A percentile compares a stretch with the other conserved stretches of the same genome.
Conservation (phyloP, 768 basidiomycete species). For the Macrolepiota dolichaula region DNA sequence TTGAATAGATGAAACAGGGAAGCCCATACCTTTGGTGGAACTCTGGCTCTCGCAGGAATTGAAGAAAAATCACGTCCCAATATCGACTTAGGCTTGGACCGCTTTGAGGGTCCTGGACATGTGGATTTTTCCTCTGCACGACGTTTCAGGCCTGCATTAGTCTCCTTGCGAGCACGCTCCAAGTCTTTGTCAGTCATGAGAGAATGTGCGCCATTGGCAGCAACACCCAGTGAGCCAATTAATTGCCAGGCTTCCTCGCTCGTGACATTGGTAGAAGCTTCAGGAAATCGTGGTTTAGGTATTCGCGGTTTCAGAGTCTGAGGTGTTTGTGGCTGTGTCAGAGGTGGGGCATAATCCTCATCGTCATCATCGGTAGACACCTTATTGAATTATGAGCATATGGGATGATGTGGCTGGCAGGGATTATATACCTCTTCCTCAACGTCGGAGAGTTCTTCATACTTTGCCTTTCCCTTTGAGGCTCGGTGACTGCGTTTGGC, state of each 20-base stretch:
- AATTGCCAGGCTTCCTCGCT: not conserved
- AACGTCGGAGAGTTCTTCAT: not conserved
- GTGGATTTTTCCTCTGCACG: not conserved
- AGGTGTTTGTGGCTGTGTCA: no score
- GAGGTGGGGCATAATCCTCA: no score
- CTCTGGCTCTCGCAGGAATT: not conserved
- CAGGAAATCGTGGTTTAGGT: no score
- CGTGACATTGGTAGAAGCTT: no score
- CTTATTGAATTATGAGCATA: not conserved
- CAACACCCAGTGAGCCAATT: not conserved
- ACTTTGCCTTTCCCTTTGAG: not conserved
- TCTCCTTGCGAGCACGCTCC: not conserved
- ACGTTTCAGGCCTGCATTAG: not conserved
- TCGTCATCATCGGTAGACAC: no score
- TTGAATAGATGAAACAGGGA: no score
- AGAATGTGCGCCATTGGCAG: not conserved
- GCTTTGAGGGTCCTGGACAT: not conserved
- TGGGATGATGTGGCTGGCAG: no score
- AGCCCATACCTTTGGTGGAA: not conserved
- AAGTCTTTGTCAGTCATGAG: not conserved
- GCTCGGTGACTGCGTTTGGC: not conserved
- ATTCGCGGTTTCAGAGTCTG: no score
- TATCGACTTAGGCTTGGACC: not conserved
- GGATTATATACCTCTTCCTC: not conserved
- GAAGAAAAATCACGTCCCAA: not conserved